Evolutionary conservation across 148 eudicot species (phyloP), one percentile per base, ranked within the genome.

Genomic region (Cornus controversa): DNA sequence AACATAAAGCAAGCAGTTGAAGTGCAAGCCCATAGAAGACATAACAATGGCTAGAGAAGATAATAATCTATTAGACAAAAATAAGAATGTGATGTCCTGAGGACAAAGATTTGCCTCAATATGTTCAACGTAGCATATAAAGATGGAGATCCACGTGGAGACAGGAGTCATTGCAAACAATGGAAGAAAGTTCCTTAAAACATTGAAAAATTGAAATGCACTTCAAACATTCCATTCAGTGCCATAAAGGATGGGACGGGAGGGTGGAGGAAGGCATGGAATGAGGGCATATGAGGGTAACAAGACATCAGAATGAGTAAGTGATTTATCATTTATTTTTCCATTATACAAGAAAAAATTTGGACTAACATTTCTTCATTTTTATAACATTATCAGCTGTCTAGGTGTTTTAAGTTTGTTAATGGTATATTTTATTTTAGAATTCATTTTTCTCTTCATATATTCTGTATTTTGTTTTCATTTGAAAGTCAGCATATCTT

Each of bases 21-120:
- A 26, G 50, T 42, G 72, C 63, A 60, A 37, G 22, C 23, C 76
- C 69, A n/a, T 29, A n/a, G 7, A 72, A 72, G n/a, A 62, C 8
- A 73, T 23, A 40, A 16, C 34, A 54, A 27, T 11, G 27, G 70
- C 27, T 10, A 22, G 24, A 60, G 24, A 60, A 60, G 20, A 25
- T 60, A 20, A 60, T 18, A 60, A 60, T 60, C 23, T 60, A 60
- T 16, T 60, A 7, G 24, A 20, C 25, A n/a, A 20, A 2, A 54
- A 54, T 3, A 11, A 40, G 45, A 40, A 40, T 40, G 45, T 40
- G 45, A 40, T 40, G 45, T 40, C 45, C 8, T 40, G 45, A 40
- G 7, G 45, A 40, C 4, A 40, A 40, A 6, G 5, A 40, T 16
- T 50, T 16, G 57, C 20, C 18, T 50, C 18, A 50, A 50, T 15